Percentiles rank a stretch among this genome's conserved stretches.
Conservation (phyloP, 352 stramenopile species). For the Phytopythium montanum region DNA sequence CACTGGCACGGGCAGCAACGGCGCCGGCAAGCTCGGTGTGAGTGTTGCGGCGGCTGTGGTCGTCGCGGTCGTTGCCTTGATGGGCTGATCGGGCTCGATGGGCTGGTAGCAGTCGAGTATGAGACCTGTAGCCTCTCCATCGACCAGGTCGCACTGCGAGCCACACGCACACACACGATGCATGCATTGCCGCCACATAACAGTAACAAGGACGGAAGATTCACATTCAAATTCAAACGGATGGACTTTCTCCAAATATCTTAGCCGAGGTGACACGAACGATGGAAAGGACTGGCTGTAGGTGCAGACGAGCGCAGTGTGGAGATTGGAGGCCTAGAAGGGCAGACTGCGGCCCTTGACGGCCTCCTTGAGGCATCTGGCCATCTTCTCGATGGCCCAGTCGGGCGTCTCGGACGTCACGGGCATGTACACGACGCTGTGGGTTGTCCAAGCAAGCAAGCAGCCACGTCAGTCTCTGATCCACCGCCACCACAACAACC, state of each 20-base stretch:
- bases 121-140: background rate
- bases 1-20: slow-evolving; percentile 8
- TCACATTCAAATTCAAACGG: background rate
- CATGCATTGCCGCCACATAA: background rate
- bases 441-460: background rate
- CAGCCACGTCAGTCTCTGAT: background rate
- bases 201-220: background rate
- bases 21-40: slow-evolving; percentile 3
- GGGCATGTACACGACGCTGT: slow-evolving; percentile 75
- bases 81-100: background rate
- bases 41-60: slow-evolving; percentile 6
- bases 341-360: slow-evolving; percentile 16
- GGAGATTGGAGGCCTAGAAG: background rate
- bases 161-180: background rate
- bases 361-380: slow-evolving; percentile 49
- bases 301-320: background rate
- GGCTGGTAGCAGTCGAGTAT: background rate
- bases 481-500: background rate
- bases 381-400: slow-evolving; percentile 84
- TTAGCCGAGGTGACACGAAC: background rate
- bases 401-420: slow-evolving; percentile 73
- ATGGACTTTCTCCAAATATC: background rate
- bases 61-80: slow-evolving; percentile 1
- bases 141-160: background rate
- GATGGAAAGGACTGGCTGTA: background rate